These are phyloP conservation scores for Multifurca ochricompacta DNA, from an alignment of 768 basidiomycete genomes.

Conservation along the genomic window DNA sequence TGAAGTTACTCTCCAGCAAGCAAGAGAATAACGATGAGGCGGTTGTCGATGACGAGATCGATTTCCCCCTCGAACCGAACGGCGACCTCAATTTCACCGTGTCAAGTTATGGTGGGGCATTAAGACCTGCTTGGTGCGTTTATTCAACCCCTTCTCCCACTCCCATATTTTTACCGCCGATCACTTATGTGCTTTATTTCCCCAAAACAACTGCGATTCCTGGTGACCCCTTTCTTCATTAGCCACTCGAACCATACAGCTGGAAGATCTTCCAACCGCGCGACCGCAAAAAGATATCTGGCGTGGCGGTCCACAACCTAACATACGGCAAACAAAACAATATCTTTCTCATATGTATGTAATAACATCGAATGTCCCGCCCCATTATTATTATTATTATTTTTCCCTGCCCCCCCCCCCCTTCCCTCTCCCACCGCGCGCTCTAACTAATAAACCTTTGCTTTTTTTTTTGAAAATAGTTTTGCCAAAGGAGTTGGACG, in stretches of 20 bases:
- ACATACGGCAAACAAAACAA: slow-evolving; percentile 6
- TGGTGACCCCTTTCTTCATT: background rate
- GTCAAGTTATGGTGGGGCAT: slow-evolving; percentile 19
- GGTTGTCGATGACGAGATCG: slow-evolving; percentile 15
- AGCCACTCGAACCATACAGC: slow-evolving; percentile 15
- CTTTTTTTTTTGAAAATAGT: slow-evolving; percentile 4
- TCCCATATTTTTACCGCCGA: background rate
- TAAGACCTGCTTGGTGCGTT: slow-evolving; percentile 5
- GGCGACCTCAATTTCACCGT: slow-evolving; percentile 17
- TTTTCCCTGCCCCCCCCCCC: too few species aligned
- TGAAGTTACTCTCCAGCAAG: slow-evolving; percentile 10
- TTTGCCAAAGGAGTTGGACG: background rate
- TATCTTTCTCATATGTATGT: slow-evolving; percentile 3
- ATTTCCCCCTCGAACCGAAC: slow-evolving; percentile 14
- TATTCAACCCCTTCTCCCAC: background rate
- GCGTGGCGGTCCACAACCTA: slow-evolving; percentile 14
- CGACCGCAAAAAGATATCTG: slow-evolving; percentile 6
- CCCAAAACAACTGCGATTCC: background rate
- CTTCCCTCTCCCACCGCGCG: background rate
- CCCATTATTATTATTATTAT: too few species aligned
- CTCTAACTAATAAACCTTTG: background rate
- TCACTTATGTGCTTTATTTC: background rate
- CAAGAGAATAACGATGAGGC: background rate
- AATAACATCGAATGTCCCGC: too few species aligned
- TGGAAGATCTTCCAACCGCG: slow-evolving; percentile 11